Conservation (phyloP, 1,139 yeast species). For the Meyerozyma athensensis region DNA sequence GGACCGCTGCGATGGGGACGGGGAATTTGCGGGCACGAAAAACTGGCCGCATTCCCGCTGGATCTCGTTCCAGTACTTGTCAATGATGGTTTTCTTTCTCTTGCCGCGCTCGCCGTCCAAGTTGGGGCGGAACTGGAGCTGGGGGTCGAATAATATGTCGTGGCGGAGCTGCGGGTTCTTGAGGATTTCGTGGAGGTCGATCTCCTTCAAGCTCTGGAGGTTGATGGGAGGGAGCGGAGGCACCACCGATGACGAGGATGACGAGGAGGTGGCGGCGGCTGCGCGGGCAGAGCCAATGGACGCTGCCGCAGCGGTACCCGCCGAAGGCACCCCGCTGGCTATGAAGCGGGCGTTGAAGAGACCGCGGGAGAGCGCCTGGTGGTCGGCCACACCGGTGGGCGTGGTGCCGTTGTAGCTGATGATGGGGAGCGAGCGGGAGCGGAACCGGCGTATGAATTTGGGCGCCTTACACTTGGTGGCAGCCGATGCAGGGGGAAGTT, state of each 20-base stretch:
- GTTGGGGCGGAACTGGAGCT: conserved; percentile 87
- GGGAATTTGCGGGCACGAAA: conserved; percentile 16
- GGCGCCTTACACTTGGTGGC: conserved; percentile 10
- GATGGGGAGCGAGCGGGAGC: conserved; percentile 35
- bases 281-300: conserved; percentile 13
- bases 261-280: conserved; percentile 7
- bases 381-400: conserved; percentile 8
- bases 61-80: conserved; percentile 79
- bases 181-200: conserved; percentile 82
- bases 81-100: conserved; percentile 69
- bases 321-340: conserved; percentile 8
- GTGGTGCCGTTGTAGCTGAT: conserved; percentile 21
- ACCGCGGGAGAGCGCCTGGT: conserved; percentile 5
- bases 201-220: conserved; percentile 75
- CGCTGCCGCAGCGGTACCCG: conserved; percentile 6
- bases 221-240: conserved; percentile 78
- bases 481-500: conserved; percentile 5
- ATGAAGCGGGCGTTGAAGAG: conserved; percentile 3
- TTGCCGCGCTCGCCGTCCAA: conserved; percentile 87
- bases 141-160: conserved; percentile 89
- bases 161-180: conserved; percentile 92
- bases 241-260: conserved; percentile 11
- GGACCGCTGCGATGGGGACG: conserved; percentile 7
- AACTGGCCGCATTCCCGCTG: conserved; percentile 54
- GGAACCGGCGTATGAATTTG: conserved; percentile 18